Conservation (phyloP, 176 grass and related monocot genomes). For the Poa annua region DNA sequence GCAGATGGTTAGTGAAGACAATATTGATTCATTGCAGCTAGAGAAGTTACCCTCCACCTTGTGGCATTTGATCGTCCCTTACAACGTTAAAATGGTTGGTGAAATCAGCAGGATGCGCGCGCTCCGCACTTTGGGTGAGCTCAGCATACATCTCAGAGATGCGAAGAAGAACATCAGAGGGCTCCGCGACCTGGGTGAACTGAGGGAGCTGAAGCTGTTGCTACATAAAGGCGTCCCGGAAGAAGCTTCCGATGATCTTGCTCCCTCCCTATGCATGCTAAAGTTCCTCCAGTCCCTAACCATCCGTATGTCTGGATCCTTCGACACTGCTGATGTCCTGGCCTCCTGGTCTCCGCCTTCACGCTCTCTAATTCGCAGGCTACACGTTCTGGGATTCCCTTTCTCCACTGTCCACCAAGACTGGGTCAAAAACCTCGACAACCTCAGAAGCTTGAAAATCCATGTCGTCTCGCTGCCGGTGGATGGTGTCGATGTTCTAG, state of each 20-base stretch:
- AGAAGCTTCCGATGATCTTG: not conserved
- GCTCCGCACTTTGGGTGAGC: not conserved
- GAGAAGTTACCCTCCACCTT: not conserved
- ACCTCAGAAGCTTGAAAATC: not conserved
- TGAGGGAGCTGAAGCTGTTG: not conserved
- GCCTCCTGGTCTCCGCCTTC: not conserved
- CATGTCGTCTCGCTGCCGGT: rapidly evolving
- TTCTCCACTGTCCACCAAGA: not conserved
- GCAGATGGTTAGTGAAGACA: not conserved
- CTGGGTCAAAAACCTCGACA: not conserved
- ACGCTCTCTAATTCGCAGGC: not conserved
- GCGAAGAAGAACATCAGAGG: not conserved
- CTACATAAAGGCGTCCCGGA: rapidly evolving
- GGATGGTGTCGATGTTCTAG: not conserved
- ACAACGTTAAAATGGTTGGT: not conserved
- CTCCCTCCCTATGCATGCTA: not conserved
- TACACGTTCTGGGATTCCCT: not conserved
- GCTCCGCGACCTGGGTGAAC: not conserved
- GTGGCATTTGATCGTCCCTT: not conserved
- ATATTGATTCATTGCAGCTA: not conserved
- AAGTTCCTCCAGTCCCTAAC: not conserved
- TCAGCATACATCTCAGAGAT: not conserved
- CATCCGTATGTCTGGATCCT: not conserved
- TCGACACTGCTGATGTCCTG: not conserved
- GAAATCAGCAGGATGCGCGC: not conserved